A percentile compares a stretch with the other conserved stretches of the same genome.
These are phyloP conservation scores for Fraxinus latifolia DNA, from an alignment of 305 asterid genomes.

Conservation along the genomic window DNA sequence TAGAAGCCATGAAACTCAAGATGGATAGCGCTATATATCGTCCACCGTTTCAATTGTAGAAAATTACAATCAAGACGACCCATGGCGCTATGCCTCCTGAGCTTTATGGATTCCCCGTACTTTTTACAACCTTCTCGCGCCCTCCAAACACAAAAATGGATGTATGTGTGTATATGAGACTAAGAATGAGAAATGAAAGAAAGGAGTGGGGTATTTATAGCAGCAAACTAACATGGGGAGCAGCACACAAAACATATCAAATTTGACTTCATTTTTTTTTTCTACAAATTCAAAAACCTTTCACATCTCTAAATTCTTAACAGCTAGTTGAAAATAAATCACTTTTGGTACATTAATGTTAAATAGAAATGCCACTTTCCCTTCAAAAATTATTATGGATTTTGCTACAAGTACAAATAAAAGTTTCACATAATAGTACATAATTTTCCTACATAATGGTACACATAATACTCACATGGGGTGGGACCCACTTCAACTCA, in stretches of 20 bases:
- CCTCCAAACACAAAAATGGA: neutral
- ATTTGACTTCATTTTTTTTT: neutral
- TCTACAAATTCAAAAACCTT: slow-evolving; percentile 2
- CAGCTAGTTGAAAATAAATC: neutral
- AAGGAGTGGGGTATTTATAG: slow-evolving; percentile 42
- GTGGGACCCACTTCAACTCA: too few species aligned
- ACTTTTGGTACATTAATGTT: slow-evolving; percentile 3
- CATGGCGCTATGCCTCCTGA: slow-evolving; percentile 73
- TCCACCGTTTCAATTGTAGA: neutral
- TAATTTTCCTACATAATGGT: too few species aligned
- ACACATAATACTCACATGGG: too few species aligned
- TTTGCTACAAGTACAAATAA: too few species aligned
- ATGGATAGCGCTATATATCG: slow-evolving; percentile 50
- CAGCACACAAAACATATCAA: slow-evolving; percentile 25
- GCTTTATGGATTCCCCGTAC: slow-evolving; percentile 55
- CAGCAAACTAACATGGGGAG: slow-evolving; percentile 34
- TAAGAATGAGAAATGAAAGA: slow-evolving; percentile 8
- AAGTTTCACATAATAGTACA: too few species aligned
- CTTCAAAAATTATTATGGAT: too few species aligned
- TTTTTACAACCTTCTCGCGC: neutral
- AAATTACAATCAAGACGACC: slow-evolving; percentile 4
- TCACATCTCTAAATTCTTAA: neutral
- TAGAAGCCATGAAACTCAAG: slow-evolving; percentile 46
- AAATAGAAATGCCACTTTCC: too few species aligned
- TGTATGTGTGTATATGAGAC: slow-evolving; percentile 10